Conservation (phyloP, 495 filamentous ascomycete species). For the Talaromyces borbonicus region DNA sequence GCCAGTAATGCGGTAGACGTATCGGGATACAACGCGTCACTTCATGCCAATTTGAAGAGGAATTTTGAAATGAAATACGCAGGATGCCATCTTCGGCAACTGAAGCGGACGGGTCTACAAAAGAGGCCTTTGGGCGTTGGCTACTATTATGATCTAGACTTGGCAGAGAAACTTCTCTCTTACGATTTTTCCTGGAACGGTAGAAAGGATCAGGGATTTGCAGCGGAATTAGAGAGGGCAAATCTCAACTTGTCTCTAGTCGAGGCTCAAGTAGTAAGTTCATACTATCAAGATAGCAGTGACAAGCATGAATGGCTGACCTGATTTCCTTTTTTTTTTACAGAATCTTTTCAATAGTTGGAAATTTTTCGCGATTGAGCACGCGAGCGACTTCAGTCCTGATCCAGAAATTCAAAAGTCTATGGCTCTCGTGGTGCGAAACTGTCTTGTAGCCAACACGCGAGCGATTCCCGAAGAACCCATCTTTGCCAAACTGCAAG, state of each 20-base stretch:
- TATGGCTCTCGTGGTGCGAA: conserved; percentile 54
- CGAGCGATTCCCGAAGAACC: conserved; percentile 53
- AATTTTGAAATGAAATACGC: conserved; percentile 74
- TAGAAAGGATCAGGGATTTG: conserved; percentile 57
- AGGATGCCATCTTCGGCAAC: conserved; percentile 56
- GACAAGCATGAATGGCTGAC: conserved; percentile 17
- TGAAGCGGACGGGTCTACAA: conserved; percentile 63
- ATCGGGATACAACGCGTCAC: conserved; percentile 69
- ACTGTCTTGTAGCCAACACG: conserved; percentile 64
- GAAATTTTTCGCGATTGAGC: conserved; percentile 79
- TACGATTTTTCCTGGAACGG: conserved; percentile 71
- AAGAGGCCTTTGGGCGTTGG: conserved; percentile 53
- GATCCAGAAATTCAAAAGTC: conserved; percentile 57
- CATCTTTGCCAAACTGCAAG: conserved; percentile 62
- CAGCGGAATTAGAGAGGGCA: conserved; percentile 67
- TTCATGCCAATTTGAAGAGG: conserved; percentile 72
- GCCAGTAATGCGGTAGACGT: conserved; percentile 61
- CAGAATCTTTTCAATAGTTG: conserved; percentile 76
- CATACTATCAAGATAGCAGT: neutral
- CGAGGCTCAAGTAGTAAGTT: conserved; percentile 78
- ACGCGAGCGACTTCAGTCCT: conserved; percentile 56
- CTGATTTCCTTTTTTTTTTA: conserved; percentile 7
- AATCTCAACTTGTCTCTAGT: conserved; percentile 87
- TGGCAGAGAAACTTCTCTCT: conserved; percentile 63
- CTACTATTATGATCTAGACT: conserved; percentile 72